These are phyloP conservation scores for Podila clonocystis DNA, from an alignment of 192 early-diverging fungal genomes.

Conservation along the genomic window DNA sequence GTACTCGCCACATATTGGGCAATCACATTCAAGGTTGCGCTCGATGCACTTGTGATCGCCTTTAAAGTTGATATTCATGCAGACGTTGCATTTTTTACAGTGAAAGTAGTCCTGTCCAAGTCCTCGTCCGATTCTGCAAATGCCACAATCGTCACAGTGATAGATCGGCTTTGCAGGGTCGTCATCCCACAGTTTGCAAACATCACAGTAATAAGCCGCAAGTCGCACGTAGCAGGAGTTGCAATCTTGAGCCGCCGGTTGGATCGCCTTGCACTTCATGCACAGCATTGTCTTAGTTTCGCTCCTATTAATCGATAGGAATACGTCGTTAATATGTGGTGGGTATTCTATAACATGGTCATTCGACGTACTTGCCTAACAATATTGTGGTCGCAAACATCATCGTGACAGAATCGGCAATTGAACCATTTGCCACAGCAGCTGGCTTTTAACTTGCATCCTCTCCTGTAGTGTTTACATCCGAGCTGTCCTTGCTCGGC, in stretches of 20 bases:
- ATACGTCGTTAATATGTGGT: not conserved
- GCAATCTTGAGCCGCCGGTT: conserved; percentile 82
- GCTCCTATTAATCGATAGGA: conserved; percentile 22
- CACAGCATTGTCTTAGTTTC: conserved; percentile 88
- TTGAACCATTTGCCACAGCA: conserved; percentile 85
- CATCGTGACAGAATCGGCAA: conserved; percentile 89
- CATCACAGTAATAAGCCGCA: conserved; percentile 86
- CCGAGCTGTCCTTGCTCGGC: conserved; percentile 65
- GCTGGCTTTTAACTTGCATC: conserved; percentile 79
- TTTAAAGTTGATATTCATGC: conserved; percentile 81
- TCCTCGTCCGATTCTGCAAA: conserved; percentile 89
- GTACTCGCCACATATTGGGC: conserved; percentile 96
- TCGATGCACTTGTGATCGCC: conserved; percentile 92
- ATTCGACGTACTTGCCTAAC: conserved; percentile 58
- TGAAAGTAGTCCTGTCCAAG: conserved; percentile 88
- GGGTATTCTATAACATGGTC: too few relatives aligned
- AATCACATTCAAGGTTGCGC: conserved; percentile 89
- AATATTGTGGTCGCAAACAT: conserved; percentile 78
- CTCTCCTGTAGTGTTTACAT: conserved; percentile 84
- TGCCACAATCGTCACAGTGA: conserved; percentile 93
- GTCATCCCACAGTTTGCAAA: conserved; percentile 94
- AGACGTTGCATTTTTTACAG: conserved; percentile 91
- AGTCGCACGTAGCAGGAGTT: conserved; percentile 71
- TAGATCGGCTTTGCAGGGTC: conserved; percentile 86
- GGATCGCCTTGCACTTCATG: conserved; percentile 88